Evolutionary conservation across 805 yeast genomes (phyloP).

Genomic region (Wickerhamomyces alni): DNA sequence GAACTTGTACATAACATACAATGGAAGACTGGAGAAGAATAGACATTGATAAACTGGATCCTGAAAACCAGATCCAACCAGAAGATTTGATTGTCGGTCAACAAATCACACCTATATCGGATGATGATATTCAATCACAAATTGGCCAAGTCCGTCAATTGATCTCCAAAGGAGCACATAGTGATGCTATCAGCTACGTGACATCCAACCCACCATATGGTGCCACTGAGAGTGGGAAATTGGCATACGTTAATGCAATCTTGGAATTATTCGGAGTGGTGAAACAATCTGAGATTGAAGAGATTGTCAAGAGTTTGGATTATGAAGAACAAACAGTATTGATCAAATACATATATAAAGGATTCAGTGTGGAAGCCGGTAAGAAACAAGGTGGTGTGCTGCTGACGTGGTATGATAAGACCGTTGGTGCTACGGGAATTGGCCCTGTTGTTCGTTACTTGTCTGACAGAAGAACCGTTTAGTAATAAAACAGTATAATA

Average conservation of each 20-base stretch:
- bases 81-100: constrained; percentile 49
- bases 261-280: constrained; percentile 67
- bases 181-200: constrained; percentile 57
- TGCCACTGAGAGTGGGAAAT: constrained; percentile 52
- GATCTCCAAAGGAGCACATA: constrained; percentile 66
- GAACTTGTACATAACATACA: too few relatives aligned
- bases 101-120: constrained; percentile 36
- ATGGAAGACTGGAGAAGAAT: constrained; percentile 90
- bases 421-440: constrained; percentile 77
- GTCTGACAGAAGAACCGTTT: constrained; percentile 79
- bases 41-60: constrained; percentile 86
- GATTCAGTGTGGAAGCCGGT: constrained; percentile 72
- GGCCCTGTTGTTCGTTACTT: constrained; percentile 85
- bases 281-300: constrained; percentile 59
- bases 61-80: constrained; percentile 59
- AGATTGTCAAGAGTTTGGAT: constrained; percentile 51
- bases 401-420: constrained; percentile 88
- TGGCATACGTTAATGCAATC: constrained; percentile 46
- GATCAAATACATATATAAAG: constrained; percentile 79
- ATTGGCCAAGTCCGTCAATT: constrained; percentile 54
- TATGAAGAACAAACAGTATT: constrained; percentile 68
- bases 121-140: constrained; percentile 48
- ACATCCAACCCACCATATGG: constrained; percentile 81
- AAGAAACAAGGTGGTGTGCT: constrained; percentile 83
- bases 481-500: constrained; percentile 7